Evolutionary conservation across 164 flowering plant species (phyloP), one percentile per base, ranked within the genome.

Genomic region (Aristolochia fimbriata): DNA sequence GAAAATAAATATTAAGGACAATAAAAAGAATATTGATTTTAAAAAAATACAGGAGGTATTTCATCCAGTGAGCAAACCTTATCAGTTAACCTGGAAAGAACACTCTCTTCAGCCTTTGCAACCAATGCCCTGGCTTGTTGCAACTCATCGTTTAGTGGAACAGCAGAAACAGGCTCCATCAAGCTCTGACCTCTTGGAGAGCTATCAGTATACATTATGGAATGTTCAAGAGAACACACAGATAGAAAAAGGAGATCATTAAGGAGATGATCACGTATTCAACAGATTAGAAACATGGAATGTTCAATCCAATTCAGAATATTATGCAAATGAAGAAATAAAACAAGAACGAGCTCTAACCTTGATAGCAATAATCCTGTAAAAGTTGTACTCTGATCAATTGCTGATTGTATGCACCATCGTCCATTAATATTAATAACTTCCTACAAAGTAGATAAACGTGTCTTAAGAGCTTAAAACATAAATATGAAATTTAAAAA

Each of bases 121-220:
- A 77, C 90, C 41, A 65, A 69, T 31, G 76, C 81, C 67, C 81
- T 84, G 61, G 94, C 97, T 74, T 73, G 85, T 61, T 82, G 91
- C 80, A 93, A 71, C 64, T 89, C 98, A 69, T 89, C 96, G 76
- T 93, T 93, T 62, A 89, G 55, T 49, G 91, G 86, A 68, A 89
- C 82, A 59, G 90, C 96, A 61, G 86, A 67, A 15, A 93, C 76
- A 59, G 98, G 98, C 74, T 93, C 98, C 31, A 87, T 47, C 64
- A 83, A 64, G 73, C 71, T 86, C 70, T 86, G 93, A 33, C 22
- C 73, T 70, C 83, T 86, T 79, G 96, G 76, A 80, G 80, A 82
- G 85, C 98, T 92, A 73, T 53, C 55, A 56, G 45, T 55, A 47
- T 25, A 65, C 48, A 68, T 51, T 54, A 63, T 60, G 55, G 51